Evolutionary conservation across 495 filamentous ascomycete genomes (phyloP).

Genomic region (Aspergillus leporis): DNA sequence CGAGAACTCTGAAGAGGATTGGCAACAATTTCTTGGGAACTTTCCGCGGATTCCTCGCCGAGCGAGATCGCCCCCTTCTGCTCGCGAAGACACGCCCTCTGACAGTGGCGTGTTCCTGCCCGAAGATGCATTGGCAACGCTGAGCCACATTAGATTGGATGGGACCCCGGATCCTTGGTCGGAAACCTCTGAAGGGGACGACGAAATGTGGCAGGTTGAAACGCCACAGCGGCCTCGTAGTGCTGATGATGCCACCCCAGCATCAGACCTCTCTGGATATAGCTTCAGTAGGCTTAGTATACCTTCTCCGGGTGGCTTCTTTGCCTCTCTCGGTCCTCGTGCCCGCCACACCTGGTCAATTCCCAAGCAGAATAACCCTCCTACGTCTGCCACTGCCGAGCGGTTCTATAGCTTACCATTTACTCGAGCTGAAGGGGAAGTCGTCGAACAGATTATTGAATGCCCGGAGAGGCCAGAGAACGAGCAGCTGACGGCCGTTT

Average conservation of each 20-base stretch:
- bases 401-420: slow-evolving; percentile 84
- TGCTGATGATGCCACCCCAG: slow-evolving; percentile 47
- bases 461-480: slow-evolving; percentile 50
- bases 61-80: slow-evolving; percentile 17
- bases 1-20: slow-evolving; percentile 38
- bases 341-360: slow-evolving; percentile 76
- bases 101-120: slow-evolving; percentile 72
- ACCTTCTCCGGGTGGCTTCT: slow-evolving; percentile 88
- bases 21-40: slow-evolving; percentile 39
- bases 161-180: slow-evolving; percentile 46
- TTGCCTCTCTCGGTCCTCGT: slow-evolving; percentile 72
- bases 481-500: slow-evolving; percentile 45
- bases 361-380: slow-evolving; percentile 49
- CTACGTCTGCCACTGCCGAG: slow-evolving; percentile 77
- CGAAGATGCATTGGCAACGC: slow-evolving; percentile 72
- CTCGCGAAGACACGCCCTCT: slow-evolving; percentile 44
- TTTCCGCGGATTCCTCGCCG: slow-evolving; percentile 38
- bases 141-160: slow-evolving; percentile 70
- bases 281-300: slow-evolving; percentile 74
- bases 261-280: slow-evolving; percentile 49
- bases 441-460: slow-evolving; percentile 71
- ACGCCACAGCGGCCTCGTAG: slow-evolving; percentile 35
- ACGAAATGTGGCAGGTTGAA: slow-evolving; percentile 47
- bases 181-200: slow-evolving; percentile 48
- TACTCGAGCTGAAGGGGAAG: slow-evolving; percentile 45